Evolutionary conservation across 441 rosid genomes (phyloP), one percentile per base, ranked within the genome.

Genomic region (Biscutella auriculata): DNA sequence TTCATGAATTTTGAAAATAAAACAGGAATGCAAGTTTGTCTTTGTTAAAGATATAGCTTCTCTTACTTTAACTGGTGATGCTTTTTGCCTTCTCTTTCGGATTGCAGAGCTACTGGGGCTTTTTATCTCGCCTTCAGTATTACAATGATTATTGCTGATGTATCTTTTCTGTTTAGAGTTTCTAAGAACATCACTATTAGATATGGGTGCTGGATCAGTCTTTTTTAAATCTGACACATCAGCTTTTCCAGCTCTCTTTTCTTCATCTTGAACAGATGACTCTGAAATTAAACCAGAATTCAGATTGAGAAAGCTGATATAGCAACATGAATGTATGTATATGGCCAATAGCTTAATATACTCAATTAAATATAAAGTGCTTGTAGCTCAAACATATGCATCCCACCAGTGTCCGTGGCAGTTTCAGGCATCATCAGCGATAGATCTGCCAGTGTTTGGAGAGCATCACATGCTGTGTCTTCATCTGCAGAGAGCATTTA

Each of bases 401-500:
- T 50, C 79, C 64, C 69, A 92, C 98, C 94, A 12, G 89, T 84
- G 39, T 88, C 95, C 5, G 77, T 69, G 21, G 87, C 78, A 70
- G 84, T 73, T 62, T 83, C 88, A 58, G 97, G 95, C 87, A 89
- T 76, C 89, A 84, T 80, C 77, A 92, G 70, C 52, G 98, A 92
- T 50, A 92, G 61, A 80, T 88, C 96, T 59, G 90, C 90, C 63
- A 83, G 67, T n/a, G 87, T 79, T 67, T 81, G 80, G 62, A 81
- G 77, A 57, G 87, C 87, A 73, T 79, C 82, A 56, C 79, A 77
- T 67, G 79, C 74, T 23, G 71, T 53, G 48, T 70, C 87, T 73
- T 82, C 87, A 73, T 74, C 95, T 86, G 61, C 68, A 72, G 59
- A 67, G 63, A 65, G 53, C 52, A 52, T 13, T 39, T 44, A 61